These are phyloP conservation scores for Auricularia heimuer DNA, from an alignment of 768 basidiomycete species.

Conservation along the genomic window DNA sequence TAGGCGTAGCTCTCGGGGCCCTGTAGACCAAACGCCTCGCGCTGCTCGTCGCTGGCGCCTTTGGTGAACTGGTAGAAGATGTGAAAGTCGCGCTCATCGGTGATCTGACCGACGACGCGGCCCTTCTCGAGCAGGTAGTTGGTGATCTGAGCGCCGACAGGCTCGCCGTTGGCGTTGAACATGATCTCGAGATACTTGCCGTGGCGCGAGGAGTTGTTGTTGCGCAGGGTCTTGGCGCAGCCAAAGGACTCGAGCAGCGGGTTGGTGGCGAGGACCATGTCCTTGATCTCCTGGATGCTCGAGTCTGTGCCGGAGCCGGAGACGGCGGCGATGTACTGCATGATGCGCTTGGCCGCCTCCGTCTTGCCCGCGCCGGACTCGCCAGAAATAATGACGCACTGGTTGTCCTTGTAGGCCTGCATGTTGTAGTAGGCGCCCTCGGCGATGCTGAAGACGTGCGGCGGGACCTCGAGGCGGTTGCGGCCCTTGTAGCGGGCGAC, in stretches of 20 bases:
- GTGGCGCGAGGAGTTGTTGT: slow-evolving; percentile 99
- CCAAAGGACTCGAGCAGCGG: slow-evolving; percentile 96
- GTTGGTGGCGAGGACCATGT: slow-evolving; percentile 99
- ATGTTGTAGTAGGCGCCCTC: slow-evolving; percentile 98
- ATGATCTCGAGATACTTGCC: slow-evolving; percentile 99
- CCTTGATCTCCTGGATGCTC: slow-evolving; percentile 91
- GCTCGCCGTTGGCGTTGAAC: slow-evolving; percentile 89
- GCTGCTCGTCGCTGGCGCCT: slow-evolving; percentile 78
- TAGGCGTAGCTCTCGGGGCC: slow-evolving; percentile 94
- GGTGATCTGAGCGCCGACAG: slow-evolving; percentile 95
- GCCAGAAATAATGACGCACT: slow-evolving; percentile 98
- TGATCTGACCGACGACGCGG: slow-evolving; percentile 91
- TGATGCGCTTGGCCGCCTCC: slow-evolving; percentile 97
- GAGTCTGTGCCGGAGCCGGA: slow-evolving; percentile 69
- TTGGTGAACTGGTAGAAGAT: slow-evolving; percentile 99
- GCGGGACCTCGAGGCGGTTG: slow-evolving; percentile 95
- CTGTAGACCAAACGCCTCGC: slow-evolving; percentile 94
- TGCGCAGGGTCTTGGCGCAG: slow-evolving; percentile 96
- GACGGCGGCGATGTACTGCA: slow-evolving; percentile 97
- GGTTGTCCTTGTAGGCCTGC: slow-evolving; percentile 98
- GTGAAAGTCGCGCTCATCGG: slow-evolving; percentile 94
- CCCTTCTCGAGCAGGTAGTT: slow-evolving; percentile 98
- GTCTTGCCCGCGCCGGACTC: slow-evolving; percentile 99
- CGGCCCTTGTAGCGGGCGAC: slow-evolving; percentile 85
- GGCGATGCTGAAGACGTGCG: slow-evolving; percentile 96